Evolutionary conservation across 1,139 yeast genomes (phyloP), one percentile per base, ranked within the genome.

Genomic region (Yamadazyma mexicana): DNA sequence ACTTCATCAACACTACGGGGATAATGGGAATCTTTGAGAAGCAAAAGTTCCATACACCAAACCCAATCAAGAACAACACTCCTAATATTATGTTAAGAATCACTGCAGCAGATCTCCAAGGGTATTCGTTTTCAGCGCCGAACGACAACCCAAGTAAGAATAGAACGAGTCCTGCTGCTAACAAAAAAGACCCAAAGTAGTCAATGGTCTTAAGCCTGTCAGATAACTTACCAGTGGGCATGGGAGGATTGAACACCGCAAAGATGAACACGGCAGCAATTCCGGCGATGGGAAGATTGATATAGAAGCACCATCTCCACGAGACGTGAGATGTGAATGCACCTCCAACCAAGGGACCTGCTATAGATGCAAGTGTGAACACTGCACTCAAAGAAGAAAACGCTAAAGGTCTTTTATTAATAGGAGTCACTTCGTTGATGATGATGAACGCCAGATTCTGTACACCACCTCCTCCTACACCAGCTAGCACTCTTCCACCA

Each of bases 251-350:
- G 48, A 62, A 65, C 0, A 61, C 49, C 26, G 49, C 52, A 25
- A 52, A 40, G 38, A 65, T 59, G 20, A 58, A 49, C 1, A 43
- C 52, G 31, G 53, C 34, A 2, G 69, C 69, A 24, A 59, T 40
- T 2, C 62, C 70, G 14, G 70, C 71, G 44, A 65, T 50, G 14
- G 71, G 71, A 42, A 65, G 61, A 40, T 65, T 65, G 11, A 84
- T 71, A 57, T 80, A 84, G 58, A 84, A 84, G 47, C 86, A 78
- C 89, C 91, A 83, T 59, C 91, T 71, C 91, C 91, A 84, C 10
- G 64, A 45, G 22, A 57, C 59, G 42, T 63, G 60, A 18, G 63
- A 55, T 8, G 75, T 66, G 44, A 77, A 73, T 0, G 73, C 78
- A 27, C 79, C 77, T 45, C 79, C 78, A 17, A 79, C 54, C 40